These are phyloP conservation scores for Carallia brachiata DNA, from an alignment of 345 rosid species.

Conservation along the genomic window DNA sequence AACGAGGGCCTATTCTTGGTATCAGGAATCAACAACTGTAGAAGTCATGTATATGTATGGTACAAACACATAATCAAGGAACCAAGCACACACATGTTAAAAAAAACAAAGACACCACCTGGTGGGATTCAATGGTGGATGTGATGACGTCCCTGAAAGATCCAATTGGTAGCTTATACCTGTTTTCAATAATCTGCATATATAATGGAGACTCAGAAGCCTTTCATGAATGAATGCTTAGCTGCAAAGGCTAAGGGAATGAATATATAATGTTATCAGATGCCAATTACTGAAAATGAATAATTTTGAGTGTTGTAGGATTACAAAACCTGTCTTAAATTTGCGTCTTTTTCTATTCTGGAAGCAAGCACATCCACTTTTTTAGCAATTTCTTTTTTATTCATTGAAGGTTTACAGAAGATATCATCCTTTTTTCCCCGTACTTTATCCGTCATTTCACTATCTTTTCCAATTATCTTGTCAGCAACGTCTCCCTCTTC, in stretches of 20 bases:
- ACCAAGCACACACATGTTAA: slow-evolving; percentile 2
- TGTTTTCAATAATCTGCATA: slow-evolving; percentile 60
- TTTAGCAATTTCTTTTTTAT: slow-evolving; percentile 45
- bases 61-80: too few relatives aligned
- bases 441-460: slow-evolving; percentile 30
- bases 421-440: slow-evolving; percentile 53
- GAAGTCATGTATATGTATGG: too few relatives aligned
- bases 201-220: slow-evolving; percentile 29
- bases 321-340: slow-evolving; percentile 61
- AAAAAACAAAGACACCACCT: slow-evolving; percentile 45
- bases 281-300: slow-evolving; percentile 7
- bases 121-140: slow-evolving; percentile 70
- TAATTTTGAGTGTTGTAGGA: background rate
- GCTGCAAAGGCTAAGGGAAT: slow-evolving; percentile 12
- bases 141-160: slow-evolving; percentile 66
- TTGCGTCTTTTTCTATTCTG: slow-evolving; percentile 44
- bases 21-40: too few relatives aligned
- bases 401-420: slow-evolving; percentile 57
- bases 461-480: slow-evolving; percentile 30
- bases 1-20: too few relatives aligned
- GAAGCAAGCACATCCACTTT: slow-evolving; percentile 57
- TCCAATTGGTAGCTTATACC: slow-evolving; percentile 83
- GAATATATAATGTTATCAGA: background rate
- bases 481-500: slow-evolving; percentile 52
- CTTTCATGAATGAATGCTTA: slow-evolving; percentile 15